A percentile compares a stretch with the other conserved stretches of the same genome.
Conservation (phyloP, 768 basidiomycete genomes). For the Mycena chlorophos region DNA sequence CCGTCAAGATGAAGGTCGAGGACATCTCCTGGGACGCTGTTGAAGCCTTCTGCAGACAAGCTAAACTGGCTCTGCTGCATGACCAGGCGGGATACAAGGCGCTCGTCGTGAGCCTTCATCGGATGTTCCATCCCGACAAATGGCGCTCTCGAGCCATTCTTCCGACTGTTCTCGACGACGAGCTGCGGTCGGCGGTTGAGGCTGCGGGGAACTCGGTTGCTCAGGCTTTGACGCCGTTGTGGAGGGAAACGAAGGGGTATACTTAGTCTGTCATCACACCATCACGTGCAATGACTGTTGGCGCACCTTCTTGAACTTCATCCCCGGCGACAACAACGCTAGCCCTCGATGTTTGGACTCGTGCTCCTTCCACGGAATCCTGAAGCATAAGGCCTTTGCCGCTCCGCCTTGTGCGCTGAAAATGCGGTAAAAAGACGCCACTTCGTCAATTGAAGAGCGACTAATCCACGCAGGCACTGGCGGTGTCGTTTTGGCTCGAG, state of each 20-base stretch:
- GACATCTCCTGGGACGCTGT: constrained; percentile 56
- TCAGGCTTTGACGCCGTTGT: not conserved
- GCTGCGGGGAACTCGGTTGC: not conserved
- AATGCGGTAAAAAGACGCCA: too few relatives aligned
- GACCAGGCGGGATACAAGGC: constrained; percentile 44
- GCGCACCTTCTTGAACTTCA: too few relatives aligned
- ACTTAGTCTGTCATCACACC: not conserved
- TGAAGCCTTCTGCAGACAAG: constrained; percentile 51
- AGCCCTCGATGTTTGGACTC: too few relatives aligned
- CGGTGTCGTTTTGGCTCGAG: too few relatives aligned
- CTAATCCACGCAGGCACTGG: too few relatives aligned
- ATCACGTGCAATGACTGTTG: too few relatives aligned
- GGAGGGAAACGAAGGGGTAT: not conserved
- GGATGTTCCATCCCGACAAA: constrained; percentile 59
- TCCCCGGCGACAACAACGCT: too few relatives aligned
- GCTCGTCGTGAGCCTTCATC: constrained; percentile 53
- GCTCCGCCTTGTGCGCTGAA: too few relatives aligned
- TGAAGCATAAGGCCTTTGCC: too few relatives aligned
- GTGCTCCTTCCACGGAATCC: too few relatives aligned
- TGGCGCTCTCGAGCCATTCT: constrained; percentile 47
- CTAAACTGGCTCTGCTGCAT: constrained; percentile 36
- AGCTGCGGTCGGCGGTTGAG: not conserved
- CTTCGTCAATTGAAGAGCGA: too few relatives aligned
- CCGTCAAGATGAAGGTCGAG: constrained; percentile 37
- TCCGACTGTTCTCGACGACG: not conserved